phyloP scores from a whole-genome alignment of 2,329 filamentous ascomycete species.

The Beauveria australis region DNA sequence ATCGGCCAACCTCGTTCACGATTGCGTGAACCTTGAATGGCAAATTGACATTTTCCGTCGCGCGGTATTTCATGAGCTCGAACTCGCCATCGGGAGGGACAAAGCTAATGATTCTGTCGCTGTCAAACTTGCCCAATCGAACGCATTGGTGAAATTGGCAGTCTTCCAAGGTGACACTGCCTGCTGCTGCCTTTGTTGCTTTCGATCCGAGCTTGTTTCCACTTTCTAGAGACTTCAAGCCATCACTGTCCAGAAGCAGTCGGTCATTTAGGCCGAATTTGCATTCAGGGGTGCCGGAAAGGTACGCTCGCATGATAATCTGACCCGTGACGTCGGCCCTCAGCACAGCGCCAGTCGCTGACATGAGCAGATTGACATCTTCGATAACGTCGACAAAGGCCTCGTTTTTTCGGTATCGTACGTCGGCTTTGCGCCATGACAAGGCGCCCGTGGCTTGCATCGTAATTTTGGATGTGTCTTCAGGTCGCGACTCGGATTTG shows the following conservation, averaged over 20 bases:
- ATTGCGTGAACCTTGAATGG: constrained; percentile 99
- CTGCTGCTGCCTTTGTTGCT: constrained; percentile 89
- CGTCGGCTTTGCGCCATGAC: constrained; percentile 93
- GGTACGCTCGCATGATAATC: constrained; percentile 97
- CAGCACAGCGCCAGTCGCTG: constrained; percentile 89
- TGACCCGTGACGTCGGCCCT: constrained; percentile 95
- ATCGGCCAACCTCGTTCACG: constrained; percentile 93
- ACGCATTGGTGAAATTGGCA: constrained; percentile 99
- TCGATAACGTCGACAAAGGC: constrained; percentile 99
- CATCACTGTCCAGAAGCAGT: constrained; percentile 75
- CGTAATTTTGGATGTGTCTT: constrained; percentile 95
- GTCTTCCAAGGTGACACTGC: constrained; percentile 91
- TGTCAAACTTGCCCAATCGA: constrained; percentile 93
- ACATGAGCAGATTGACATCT: constrained; percentile 98
- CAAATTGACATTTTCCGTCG: constrained; percentile 96
- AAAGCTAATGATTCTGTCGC: constrained; percentile 93
- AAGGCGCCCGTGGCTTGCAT: constrained; percentile 98
- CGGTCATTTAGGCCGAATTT: constrained; percentile 98
- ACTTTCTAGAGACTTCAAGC: constrained; percentile 55
- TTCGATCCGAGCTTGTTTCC: constrained; percentile 76
- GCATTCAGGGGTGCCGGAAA: constrained; percentile 93
- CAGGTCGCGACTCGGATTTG: constrained; percentile 76
- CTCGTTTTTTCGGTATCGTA: constrained; percentile 99
- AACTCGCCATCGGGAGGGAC: constrained; percentile 96
- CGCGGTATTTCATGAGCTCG: constrained; percentile 96